These are phyloP conservation scores for Geum urbanum DNA, from an alignment of 306 rosid genomes.

Conservation along the genomic window DNA sequence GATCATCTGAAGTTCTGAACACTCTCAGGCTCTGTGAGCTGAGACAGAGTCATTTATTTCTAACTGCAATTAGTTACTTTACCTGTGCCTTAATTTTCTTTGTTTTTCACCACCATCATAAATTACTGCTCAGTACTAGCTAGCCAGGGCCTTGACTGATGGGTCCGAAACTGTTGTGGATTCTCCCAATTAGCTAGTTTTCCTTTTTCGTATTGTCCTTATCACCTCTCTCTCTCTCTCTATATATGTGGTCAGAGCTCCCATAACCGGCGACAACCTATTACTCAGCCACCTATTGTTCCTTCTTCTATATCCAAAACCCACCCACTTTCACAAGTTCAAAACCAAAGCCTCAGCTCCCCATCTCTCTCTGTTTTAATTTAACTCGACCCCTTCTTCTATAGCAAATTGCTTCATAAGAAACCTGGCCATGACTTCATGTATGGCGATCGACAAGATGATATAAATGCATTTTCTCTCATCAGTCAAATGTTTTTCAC, in stretches of 20 bases:
- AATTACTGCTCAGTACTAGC: not conserved
- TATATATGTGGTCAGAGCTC: conserved; percentile 29
- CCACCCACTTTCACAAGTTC: conserved; percentile 5
- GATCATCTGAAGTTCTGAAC: not conserved
- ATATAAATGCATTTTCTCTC: conserved; percentile 9
- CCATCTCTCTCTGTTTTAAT: conserved; percentile 3
- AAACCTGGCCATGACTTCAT: conserved; percentile 30
- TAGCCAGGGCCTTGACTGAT: not conserved
- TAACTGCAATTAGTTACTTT: not conserved
- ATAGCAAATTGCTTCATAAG: too few relatives aligned
- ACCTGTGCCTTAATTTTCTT: not conserved
- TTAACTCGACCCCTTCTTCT: too few relatives aligned
- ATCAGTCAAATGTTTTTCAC: conserved; percentile 20
- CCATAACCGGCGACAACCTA: conserved; percentile 12
- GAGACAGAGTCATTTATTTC: not conserved
- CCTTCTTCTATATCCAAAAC: conserved; percentile 23
- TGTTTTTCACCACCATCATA: not conserved
- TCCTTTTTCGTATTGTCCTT: conserved; percentile 57
- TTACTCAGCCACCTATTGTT: conserved; percentile 16
- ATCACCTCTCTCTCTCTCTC: conserved; percentile 37
- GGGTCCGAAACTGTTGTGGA: conserved; percentile 34
- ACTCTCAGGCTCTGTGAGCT: not conserved
- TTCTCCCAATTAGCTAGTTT: conserved; percentile 37
- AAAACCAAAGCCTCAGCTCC: not conserved
- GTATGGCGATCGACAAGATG: conserved; percentile 17